These are phyloP conservation scores for Jacaranda mimosifolia DNA, from an alignment of 257 asterid genomes.

Conservation along the genomic window DNA sequence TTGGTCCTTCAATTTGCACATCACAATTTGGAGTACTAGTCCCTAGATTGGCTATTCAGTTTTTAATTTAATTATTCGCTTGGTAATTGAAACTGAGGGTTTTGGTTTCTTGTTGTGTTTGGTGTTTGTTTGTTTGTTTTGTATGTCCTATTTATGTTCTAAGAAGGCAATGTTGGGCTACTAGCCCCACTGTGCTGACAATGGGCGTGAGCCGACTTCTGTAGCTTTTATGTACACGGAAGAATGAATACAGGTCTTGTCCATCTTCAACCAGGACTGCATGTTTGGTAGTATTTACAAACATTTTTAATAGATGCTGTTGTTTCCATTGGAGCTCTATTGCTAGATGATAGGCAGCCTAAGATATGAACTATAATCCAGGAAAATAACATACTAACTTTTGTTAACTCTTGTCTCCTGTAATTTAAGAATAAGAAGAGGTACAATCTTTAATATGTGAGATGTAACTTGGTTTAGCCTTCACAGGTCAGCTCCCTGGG, in stretches of 20 bases:
- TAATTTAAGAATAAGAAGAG: conserved; percentile 31
- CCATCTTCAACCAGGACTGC: conserved; percentile 96
- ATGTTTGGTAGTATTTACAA: conserved; percentile 67
- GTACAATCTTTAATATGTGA: conserved; percentile 32
- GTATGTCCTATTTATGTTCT: conserved; percentile 91
- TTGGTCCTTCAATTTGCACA: conserved; percentile 59
- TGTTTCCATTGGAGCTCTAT: conserved; percentile 34
- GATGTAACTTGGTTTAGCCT: conserved; percentile 40
- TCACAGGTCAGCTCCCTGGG: conserved; percentile 89
- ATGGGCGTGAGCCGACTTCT: conserved; percentile 99
- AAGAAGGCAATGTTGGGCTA: conserved; percentile 99
- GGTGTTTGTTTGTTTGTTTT: conserved; percentile 99
- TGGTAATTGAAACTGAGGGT: conserved; percentile 90
- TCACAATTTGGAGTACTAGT: conserved; percentile 53
- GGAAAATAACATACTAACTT: conserved; percentile 1
- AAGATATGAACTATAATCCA: conserved; percentile 30
- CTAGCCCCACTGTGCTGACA: conserved; percentile 99
- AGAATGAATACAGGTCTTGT: conserved; percentile 95
- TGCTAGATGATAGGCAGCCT: conserved; percentile 33
- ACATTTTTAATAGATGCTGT: conserved; percentile 43
- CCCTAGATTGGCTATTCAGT: conserved; percentile 51
- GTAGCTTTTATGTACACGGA: conserved; percentile 97
- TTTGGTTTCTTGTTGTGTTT: conserved; percentile 97
- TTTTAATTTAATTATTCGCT: conserved; percentile 63
- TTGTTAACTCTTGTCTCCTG: conserved; percentile 23